A percentile compares a stretch with the other conserved stretches of the same genome.
Evolutionary conservation across 148 eudicot species (phyloP).

Genomic region (Polygonum aviculare): DNA sequence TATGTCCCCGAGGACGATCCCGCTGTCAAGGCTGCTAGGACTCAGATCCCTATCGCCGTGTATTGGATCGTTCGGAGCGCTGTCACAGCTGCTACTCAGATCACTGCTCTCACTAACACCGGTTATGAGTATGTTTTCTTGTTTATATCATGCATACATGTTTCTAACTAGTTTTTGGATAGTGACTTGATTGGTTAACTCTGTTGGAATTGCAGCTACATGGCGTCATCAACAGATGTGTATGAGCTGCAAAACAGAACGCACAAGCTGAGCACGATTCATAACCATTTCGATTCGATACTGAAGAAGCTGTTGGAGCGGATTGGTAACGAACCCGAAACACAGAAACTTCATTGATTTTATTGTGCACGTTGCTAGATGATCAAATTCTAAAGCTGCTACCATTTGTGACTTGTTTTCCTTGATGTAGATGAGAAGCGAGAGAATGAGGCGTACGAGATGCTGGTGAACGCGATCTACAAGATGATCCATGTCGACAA

Average conservation of each 20-base stretch:
- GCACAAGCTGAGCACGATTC: conserved; percentile 42
- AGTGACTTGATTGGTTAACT: not conserved
- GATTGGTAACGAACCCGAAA: conserved; percentile 22
- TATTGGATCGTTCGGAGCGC: conserved; percentile 38
- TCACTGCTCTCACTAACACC: conserved; percentile 25
- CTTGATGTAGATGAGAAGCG: conserved; percentile 34
- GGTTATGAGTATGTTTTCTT: conserved; percentile 22
- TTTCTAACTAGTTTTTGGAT: not conserved
- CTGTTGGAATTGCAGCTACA: conserved; percentile 19
- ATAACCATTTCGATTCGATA: conserved; percentile 34
- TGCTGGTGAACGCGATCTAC: conserved; percentile 21
- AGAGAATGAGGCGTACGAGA: conserved; percentile 28
- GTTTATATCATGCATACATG: too few relatives aligned
- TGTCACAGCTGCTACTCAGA: conserved; percentile 36
- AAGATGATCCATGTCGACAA: conserved; percentile 50
- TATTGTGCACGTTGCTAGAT: not conserved
- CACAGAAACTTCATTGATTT: not conserved
- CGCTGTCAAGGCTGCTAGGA: conserved; percentile 19
- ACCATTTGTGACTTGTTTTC: too few relatives aligned
- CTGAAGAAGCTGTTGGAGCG: conserved; percentile 23
- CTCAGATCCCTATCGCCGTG: conserved; percentile 30
- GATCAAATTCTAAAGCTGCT: not conserved
- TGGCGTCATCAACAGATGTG: conserved; percentile 31
- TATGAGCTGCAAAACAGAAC: conserved; percentile 58
- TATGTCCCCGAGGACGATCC: conserved; percentile 24